phyloP scores from a whole-genome alignment of 139 green algal species.

The Diplosphaera chodatii region DNA sequence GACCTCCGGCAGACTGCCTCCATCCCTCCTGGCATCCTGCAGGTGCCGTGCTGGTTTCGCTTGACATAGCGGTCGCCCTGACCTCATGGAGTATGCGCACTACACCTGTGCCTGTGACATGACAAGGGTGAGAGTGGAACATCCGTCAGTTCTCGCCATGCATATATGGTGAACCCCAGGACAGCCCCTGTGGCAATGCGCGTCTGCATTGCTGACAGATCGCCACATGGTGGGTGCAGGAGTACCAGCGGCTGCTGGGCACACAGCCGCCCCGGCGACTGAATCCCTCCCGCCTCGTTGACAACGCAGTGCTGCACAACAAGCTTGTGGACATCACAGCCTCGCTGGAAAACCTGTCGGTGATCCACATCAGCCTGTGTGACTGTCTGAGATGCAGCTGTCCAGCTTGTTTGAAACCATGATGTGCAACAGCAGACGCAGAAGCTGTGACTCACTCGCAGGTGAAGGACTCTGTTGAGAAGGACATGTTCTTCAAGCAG shows the following conservation, averaged over 20 bases:
- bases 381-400: too few species aligned
- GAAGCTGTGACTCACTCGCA: too few species aligned
- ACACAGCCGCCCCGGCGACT: conserved; percentile 61
- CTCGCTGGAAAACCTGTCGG: conserved; percentile 90
- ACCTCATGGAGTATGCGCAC: too few species aligned
- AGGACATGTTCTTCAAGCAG: conserved; percentile 40
- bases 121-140: too few species aligned
- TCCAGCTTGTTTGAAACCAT: too few species aligned
- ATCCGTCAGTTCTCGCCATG: too few species aligned
- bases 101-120: too few species aligned
- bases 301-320: conserved; percentile 83
- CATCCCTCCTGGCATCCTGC: conserved; percentile 73
- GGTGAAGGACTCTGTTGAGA: conserved; percentile 69
- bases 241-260: conserved; percentile 88
- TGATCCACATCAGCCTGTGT: conserved; percentile 14
- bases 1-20: conserved; percentile 65
- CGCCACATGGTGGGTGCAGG: conserved; percentile 45
- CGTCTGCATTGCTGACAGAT: too few species aligned
- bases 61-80: too few species aligned
- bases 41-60: conserved; percentile 8
- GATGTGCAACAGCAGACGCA: too few species aligned
- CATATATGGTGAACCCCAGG: too few species aligned
- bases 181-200: too few species aligned
- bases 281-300: conserved; percentile 76
- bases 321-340: conserved; percentile 80